Conservation (phyloP, 2,329 filamentous ascomycete species). For the Colletotrichum tropicale region DNA sequence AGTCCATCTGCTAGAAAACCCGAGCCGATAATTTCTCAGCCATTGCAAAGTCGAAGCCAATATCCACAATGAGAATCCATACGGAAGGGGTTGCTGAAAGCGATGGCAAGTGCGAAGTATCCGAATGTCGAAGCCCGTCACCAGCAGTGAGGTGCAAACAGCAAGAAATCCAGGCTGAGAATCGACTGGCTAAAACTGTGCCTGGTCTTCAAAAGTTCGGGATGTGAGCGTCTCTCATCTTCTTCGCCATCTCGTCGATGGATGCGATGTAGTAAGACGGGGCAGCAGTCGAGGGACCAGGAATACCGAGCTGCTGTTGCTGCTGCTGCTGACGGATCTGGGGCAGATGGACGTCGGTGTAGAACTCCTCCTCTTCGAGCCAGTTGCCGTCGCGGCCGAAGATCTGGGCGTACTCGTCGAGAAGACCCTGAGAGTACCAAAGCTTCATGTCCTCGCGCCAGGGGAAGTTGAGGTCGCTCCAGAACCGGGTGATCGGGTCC, state of each 20-base stretch:
- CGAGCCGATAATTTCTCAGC: background rate
- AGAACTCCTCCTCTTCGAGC: background rate
- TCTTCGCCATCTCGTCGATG: background rate
- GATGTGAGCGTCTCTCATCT: background rate
- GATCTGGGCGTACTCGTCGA: background rate
- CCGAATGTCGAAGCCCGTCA: background rate
- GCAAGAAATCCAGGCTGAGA: background rate
- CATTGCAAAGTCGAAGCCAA: background rate
- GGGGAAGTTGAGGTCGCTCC: constrained; percentile 11
- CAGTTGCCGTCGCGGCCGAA: background rate
- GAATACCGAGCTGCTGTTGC: background rate
- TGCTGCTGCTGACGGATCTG: background rate
- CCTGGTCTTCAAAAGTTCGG: background rate
- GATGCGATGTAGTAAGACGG: background rate
- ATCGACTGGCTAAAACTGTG: background rate
- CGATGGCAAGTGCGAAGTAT: background rate
- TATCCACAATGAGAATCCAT: background rate
- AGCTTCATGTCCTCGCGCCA: constrained; percentile 14
- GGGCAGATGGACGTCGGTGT: background rate
- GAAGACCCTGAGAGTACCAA: constrained; percentile 4
- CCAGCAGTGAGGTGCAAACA: background rate
- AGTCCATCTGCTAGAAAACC: background rate
- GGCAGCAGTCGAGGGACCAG: background rate
- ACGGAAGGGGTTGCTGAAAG: background rate
- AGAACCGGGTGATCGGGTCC: background rate